phyloP scores from a whole-genome alignment of 2,329 filamentous ascomycete species.

The Fusarium nodosum region DNA sequence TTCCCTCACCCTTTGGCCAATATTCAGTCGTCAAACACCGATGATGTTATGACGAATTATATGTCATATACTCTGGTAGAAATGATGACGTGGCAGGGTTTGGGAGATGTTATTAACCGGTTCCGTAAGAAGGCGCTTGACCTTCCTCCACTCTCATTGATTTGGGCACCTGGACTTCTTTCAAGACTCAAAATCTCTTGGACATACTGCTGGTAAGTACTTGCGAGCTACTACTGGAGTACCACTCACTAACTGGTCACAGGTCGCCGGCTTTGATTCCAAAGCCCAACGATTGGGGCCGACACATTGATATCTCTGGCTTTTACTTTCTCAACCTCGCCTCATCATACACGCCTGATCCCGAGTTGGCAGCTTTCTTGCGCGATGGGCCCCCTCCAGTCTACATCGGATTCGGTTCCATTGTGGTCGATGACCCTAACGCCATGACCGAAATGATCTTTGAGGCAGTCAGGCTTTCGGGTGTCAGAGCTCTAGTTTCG shows the following conservation, averaged over 20 bases:
- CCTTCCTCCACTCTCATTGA: constrained; percentile 80
- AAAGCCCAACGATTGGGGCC: constrained; percentile 82
- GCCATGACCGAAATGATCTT: constrained; percentile 79
- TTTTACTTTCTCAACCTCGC: constrained; percentile 82
- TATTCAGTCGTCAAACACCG: constrained; percentile 80
- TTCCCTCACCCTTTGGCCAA: constrained; percentile 91
- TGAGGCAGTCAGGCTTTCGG: constrained; percentile 74
- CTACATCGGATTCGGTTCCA: constrained; percentile 87
- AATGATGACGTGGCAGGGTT: constrained; percentile 92
- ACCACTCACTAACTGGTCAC: constrained; percentile 20
- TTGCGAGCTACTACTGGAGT: no score
- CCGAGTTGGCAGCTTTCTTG: constrained; percentile 76
- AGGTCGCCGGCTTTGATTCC: constrained; percentile 80
- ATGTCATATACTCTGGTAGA: constrained; percentile 88
- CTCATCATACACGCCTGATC: constrained; percentile 73
- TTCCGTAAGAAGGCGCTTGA: constrained; percentile 82
- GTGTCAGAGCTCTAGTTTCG: constrained; percentile 83
- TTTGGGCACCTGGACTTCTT: constrained; percentile 86
- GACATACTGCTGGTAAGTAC: constrained; percentile 84
- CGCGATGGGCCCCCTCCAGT: constrained; percentile 77
- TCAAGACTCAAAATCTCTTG: constrained; percentile 82
- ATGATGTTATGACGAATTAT: constrained; percentile 83
- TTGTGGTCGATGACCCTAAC: constrained; percentile 82
- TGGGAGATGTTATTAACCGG: constrained; percentile 91
- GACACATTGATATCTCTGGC: constrained; percentile 78